Evolutionary conservation across 495 filamentous ascomycete genomes (phyloP).

Genomic region (Penicillium longicatenatum): DNA sequence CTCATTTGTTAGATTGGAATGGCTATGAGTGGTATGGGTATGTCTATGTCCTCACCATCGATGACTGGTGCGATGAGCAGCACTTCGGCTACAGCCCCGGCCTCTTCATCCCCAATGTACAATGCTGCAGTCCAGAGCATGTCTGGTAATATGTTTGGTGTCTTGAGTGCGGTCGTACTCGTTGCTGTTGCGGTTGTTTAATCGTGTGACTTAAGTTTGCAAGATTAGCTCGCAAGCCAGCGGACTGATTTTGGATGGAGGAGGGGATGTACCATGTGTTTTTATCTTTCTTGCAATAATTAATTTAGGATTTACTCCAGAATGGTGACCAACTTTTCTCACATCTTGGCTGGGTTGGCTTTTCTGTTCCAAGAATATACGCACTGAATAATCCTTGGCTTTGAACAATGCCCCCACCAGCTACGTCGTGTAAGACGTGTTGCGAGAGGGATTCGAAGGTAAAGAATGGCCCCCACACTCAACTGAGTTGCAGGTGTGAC

Average conservation of each 20-base stretch:
- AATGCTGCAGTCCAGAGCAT: slow-evolving; percentile 4
- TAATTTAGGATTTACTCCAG: neutral
- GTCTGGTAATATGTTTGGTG: slow-evolving; percentile 5
- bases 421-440: neutral
- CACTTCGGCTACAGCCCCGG: slow-evolving; percentile 4
- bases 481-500: neutral
- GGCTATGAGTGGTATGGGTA: neutral
- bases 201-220: neutral
- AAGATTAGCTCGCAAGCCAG: neutral
- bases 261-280: neutral
- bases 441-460: neutral
- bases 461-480: neutral
- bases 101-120: slow-evolving; percentile 12
- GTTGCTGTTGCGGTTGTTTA: slow-evolving; percentile 7
- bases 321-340: neutral
- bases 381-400: neutral
- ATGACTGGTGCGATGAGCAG: slow-evolving; percentile 12
- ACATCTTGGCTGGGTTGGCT: neutral
- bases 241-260: neutral
- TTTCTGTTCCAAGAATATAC: neutral
- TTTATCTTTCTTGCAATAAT: neutral
- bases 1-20: neutral
- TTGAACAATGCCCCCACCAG: neutral
- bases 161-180: slow-evolving; percentile 7
- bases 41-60: slow-evolving; percentile 4